phyloP scores from a whole-genome alignment of 2,329 filamentous ascomycete genomes.

The Blastomyces percursus region DNA sequence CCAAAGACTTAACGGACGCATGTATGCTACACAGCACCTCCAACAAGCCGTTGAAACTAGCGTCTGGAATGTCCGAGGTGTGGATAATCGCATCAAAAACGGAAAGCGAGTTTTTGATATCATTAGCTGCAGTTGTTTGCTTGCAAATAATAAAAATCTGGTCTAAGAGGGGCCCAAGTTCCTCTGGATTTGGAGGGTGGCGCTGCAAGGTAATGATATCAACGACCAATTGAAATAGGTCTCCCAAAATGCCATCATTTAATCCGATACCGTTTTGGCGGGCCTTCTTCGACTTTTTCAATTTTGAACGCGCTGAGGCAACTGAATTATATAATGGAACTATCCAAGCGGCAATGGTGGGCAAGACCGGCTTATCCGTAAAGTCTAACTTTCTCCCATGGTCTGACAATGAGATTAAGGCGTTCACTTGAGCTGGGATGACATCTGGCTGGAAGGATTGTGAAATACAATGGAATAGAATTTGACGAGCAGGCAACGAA shows the following conservation, averaged over 20 bases:
- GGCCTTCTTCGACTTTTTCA: conserved; percentile 26
- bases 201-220: conserved; percentile 35
- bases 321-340: conserved; percentile 30
- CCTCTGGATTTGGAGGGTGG: conserved; percentile 25
- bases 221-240: conserved; percentile 33
- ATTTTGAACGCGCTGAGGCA: conserved; percentile 27
- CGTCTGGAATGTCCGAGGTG: conserved; percentile 30
- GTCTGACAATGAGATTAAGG: conserved; percentile 32
- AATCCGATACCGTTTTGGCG: conserved; percentile 24
- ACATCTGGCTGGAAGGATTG: conserved; percentile 26
- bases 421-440: conserved; percentile 29
- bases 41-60: conserved; percentile 28
- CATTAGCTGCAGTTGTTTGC: conserved; percentile 31
- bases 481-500: conserved; percentile 24
- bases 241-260: conserved; percentile 28
- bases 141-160: conserved; percentile 32
- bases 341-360: conserved; percentile 31
- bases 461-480: conserved; percentile 29
- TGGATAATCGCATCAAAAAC: conserved; percentile 35
- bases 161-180: conserved; percentile 28
- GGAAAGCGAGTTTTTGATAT: conserved; percentile 33
- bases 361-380: conserved; percentile 28
- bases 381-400: conserved; percentile 35
- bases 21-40: conserved; percentile 37
- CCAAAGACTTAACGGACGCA: conserved; percentile 34